Evolutionary conservation across 1,139 yeast genomes (phyloP), one percentile per base, ranked within the genome.

Genomic region (Geotrichum klebahnii): DNA sequence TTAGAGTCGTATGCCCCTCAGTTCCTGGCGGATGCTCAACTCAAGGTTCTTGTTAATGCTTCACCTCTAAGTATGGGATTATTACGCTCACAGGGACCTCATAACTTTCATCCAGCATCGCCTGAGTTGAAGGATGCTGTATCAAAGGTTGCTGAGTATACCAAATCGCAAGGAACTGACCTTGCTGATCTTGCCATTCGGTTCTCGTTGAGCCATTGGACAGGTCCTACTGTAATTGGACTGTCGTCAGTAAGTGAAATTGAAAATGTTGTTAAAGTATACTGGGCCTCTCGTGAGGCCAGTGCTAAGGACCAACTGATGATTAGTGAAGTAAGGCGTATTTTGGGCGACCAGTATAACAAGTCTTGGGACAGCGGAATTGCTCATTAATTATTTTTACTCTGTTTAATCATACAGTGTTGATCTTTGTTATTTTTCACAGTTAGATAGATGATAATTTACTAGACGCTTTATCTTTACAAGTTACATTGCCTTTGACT

Each of bases 1-100:
- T 69, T 87, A 44, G 70, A 73, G 33, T 70, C 76, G 0, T 77
- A 76, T 58, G 73, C 75, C 55, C 73, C 74, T 5, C 69, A 68
- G 48, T 80, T 88, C 58, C 65, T 74, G 46, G 52, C 59, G 0
- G 79, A 78, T 1, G 79, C 86, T 24, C 78, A 80, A 1, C 70
- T 90, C 22, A 71, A 74, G 54, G 67, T 73, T 54, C 67, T 90
- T 20, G 67, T 83, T 64, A 87, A 86, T 62, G 97, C 94, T 1
- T 85, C 96, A 0, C 89, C 94, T 39, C 72, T 90, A 56, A 81
- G 92, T 53, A 90, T 90, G 97, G 86, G 96, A 1, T 67, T 90
- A 52, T 71, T 90, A 52, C 75, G 95, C 55, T 76, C 84, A 0
- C 80, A 74, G 23, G 70, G 74, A 23, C 85, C 96, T 0, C 84